phyloP scores from a whole-genome alignment of 2,329 filamentous ascomycete genomes.

The Fusarium graminum region DNA sequence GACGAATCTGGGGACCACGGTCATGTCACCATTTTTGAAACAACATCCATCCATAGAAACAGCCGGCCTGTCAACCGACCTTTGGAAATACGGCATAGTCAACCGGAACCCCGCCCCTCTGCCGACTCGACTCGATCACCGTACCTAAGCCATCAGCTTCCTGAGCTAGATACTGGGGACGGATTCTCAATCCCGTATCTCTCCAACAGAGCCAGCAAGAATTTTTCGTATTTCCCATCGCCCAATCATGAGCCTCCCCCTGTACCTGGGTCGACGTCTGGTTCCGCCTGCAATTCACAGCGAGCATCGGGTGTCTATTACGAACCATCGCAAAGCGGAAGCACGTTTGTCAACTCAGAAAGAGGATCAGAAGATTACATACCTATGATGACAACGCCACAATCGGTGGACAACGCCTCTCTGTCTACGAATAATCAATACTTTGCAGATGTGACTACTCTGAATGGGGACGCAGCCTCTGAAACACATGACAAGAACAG shows the following conservation, averaged over 20 bases:
- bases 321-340: constrained; percentile 55
- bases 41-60: constrained; percentile 48
- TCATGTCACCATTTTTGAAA: constrained; percentile 53
- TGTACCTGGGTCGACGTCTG: constrained; percentile 57
- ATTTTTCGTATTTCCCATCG: constrained; percentile 52
- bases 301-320: constrained; percentile 59
- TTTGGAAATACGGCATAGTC: constrained; percentile 41
- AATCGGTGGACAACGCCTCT: constrained; percentile 62
- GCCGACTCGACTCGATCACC: constrained; percentile 49
- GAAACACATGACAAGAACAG: constrained; percentile 56
- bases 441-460: constrained; percentile 53
- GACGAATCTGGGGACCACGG: constrained; percentile 49
- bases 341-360: constrained; percentile 60
- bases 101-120: constrained; percentile 43
- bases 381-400: constrained; percentile 59
- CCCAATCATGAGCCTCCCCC: constrained; percentile 67
- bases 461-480: constrained; percentile 56
- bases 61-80: constrained; percentile 40
- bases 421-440: constrained; percentile 59
- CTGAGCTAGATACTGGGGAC: constrained; percentile 65
- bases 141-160: constrained; percentile 58
- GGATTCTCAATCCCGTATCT: constrained; percentile 65
- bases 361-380: constrained; percentile 62
- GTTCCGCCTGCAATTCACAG: constrained; percentile 57
- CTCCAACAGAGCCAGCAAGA: constrained; percentile 51